These are phyloP conservation scores for Goniomonas avonlea DNA, from an alignment of 78 protist species.

Conservation along the genomic window DNA sequence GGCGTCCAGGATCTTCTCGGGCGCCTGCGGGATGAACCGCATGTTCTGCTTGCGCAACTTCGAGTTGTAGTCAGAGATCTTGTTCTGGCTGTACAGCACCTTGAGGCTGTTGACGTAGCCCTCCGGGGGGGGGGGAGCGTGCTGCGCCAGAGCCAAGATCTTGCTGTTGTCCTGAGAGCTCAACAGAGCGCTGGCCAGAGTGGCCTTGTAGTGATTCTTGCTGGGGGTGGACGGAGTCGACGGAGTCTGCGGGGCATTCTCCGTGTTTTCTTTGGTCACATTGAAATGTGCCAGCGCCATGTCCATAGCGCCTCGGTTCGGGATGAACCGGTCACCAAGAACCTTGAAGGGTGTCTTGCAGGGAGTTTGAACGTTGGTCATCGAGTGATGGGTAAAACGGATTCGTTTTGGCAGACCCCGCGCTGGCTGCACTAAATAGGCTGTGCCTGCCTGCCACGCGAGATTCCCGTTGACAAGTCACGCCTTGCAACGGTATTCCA, in stretches of 20 bases:
- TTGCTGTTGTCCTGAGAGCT: constrained; percentile 28
- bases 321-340: constrained; percentile 59
- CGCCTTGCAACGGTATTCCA: too few species aligned
- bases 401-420: too few species aligned
- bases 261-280: constrained; percentile 1
- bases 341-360: too few species aligned
- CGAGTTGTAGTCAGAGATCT: background rate
- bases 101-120: constrained; percentile 36
- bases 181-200: constrained; percentile 16
- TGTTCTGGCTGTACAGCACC: constrained; percentile 58
- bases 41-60: too few species aligned
- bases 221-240: constrained; percentile 33
- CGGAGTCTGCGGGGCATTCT: background rate
- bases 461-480: too few species aligned
- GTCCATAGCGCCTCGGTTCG: constrained; percentile 44
- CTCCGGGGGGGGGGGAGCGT: constrained; percentile 68
- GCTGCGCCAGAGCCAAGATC: constrained; percentile 71
- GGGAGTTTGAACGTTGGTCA: too few species aligned
- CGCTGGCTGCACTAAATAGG: too few species aligned
- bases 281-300: constrained; percentile 19
- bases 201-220: constrained; percentile 33
- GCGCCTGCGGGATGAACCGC: constrained; percentile 2
- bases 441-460: too few species aligned
- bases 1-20: constrained; percentile 47
- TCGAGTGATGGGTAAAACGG: too few species aligned